Evolutionary conservation across 2,329 filamentous ascomycete species (phyloP).

Genomic region (Penicillium sp.): DNA sequence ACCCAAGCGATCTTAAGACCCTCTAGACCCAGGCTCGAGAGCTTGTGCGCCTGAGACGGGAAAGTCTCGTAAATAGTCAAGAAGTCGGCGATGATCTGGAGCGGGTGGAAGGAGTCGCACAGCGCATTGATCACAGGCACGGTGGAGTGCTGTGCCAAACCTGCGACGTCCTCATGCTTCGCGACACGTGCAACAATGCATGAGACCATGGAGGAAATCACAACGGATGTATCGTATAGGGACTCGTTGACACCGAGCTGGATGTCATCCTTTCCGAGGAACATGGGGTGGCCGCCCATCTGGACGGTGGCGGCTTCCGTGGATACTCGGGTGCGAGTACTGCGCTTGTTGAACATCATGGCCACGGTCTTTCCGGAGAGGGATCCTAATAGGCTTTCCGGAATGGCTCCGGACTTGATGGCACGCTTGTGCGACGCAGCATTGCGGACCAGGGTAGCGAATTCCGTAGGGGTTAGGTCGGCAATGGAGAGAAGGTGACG

Average conservation of each 20-base stretch:
- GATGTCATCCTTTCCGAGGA: conserved; percentile 91
- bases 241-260: conserved; percentile 94
- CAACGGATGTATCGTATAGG: conserved; percentile 83
- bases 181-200: conserved; percentile 79
- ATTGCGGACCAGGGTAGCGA: conserved; percentile 79
- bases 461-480: conserved; percentile 76
- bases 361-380: conserved; percentile 79
- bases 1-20: conserved; percentile 94
- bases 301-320: conserved; percentile 87
- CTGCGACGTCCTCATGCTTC: conserved; percentile 70
- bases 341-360: conserved; percentile 96
- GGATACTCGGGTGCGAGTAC: conserved; percentile 87
- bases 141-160: conserved; percentile 67
- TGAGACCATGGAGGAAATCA: conserved; percentile 91
- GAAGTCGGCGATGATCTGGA: conserved; percentile 93
- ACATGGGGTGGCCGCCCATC: conserved; percentile 93
- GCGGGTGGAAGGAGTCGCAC: conserved; percentile 86
- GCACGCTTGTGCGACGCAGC: conserved; percentile 71
- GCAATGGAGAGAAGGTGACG: conserved; percentile 90
- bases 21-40: conserved; percentile 63
- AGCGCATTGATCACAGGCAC: conserved; percentile 86
- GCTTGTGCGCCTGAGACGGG: conserved; percentile 45
- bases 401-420: conserved; percentile 67
- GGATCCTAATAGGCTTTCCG: conserved; percentile 58
- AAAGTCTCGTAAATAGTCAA: conserved; percentile 83